Evolutionary conservation across 2,329 filamentous ascomycete species (phyloP).

Genomic region (Penicillium freii): DNA sequence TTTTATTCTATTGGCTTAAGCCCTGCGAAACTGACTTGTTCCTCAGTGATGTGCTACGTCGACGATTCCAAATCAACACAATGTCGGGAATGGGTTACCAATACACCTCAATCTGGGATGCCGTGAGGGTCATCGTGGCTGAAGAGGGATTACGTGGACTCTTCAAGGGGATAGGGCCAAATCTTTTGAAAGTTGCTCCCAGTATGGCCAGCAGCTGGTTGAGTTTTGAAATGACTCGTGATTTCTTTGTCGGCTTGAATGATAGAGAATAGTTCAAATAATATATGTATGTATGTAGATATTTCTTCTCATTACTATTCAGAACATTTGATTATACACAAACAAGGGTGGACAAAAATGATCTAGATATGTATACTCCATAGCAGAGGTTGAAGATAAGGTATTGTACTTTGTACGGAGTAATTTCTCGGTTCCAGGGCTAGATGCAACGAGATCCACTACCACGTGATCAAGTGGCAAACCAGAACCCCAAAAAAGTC

Average conservation of each 20-base stretch:
- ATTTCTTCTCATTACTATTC: not conserved
- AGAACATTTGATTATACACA: not conserved
- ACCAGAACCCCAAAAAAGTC: not conserved
- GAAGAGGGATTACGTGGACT: slow-evolving; percentile 82
- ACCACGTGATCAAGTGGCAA: not conserved
- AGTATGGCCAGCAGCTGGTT: slow-evolving; percentile 99
- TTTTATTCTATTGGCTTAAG: not conserved
- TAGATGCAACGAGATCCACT: not conserved
- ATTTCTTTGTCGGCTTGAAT: slow-evolving; percentile 68
- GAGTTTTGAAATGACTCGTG: slow-evolving; percentile 90
- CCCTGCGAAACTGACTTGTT: slow-evolving; percentile 8
- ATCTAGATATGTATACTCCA: too few species aligned
- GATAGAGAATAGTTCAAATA: slow-evolving; percentile 26
- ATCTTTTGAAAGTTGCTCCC: slow-evolving; percentile 92
- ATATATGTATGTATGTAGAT: slow-evolving; percentile 16
- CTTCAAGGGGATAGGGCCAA: slow-evolving; percentile 95
- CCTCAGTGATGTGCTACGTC: slow-evolving; percentile 78
- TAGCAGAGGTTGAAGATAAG: not conserved
- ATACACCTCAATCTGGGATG: slow-evolving; percentile 84
- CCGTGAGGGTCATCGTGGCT: slow-evolving; percentile 73
- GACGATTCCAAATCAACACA: slow-evolving; percentile 97
- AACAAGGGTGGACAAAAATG: not conserved
- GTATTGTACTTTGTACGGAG: not conserved
- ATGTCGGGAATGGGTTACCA: slow-evolving; percentile 98
- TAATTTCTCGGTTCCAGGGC: not conserved